Evolutionary conservation across 1,284 basidiomycete genomes (phyloP).

Genomic region (Cutaneotrichosporon sp.): DNA sequence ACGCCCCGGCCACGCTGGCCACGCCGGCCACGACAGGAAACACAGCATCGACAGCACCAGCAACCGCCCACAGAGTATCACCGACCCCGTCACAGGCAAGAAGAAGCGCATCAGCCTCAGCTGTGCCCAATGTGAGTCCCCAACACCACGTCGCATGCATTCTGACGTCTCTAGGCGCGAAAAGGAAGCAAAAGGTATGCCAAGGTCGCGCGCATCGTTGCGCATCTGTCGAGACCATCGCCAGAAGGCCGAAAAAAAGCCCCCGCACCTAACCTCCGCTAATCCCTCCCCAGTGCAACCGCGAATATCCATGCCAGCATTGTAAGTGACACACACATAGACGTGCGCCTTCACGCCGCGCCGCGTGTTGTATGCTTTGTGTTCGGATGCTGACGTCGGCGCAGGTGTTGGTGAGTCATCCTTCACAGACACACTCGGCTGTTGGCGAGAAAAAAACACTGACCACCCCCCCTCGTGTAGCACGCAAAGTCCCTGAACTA

Average conservation of each 20-base stretch:
- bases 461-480: conserved; percentile 15
- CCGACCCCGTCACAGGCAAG: conserved; percentile 29
- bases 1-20: not conserved
- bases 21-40: conserved; percentile 21
- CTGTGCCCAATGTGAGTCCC: conserved; percentile 46
- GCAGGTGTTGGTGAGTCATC: conserved; percentile 13
- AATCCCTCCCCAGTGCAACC: conserved; percentile 36
- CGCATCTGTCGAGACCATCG: not conserved
- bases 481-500: conserved; percentile 47
- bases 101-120: conserved; percentile 48
- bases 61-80: conserved; percentile 15
- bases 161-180: conserved; percentile 34
- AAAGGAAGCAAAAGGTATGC: conserved; percentile 45
- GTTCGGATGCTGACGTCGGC: not conserved
- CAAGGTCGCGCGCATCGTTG: too few relatives aligned
- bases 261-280: not conserved
- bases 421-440: too few relatives aligned
- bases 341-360: too few relatives aligned
- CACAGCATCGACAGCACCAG: conserved; percentile 14
- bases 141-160: not conserved
- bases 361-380: not conserved
- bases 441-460: not conserved
- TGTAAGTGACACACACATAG: conserved; percentile 30
- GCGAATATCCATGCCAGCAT: conserved; percentile 49
- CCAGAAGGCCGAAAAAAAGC: too few relatives aligned